phyloP scores from a whole-genome alignment of 2,329 filamentous ascomycete species.

The Penicillium oxalicum region DNA sequence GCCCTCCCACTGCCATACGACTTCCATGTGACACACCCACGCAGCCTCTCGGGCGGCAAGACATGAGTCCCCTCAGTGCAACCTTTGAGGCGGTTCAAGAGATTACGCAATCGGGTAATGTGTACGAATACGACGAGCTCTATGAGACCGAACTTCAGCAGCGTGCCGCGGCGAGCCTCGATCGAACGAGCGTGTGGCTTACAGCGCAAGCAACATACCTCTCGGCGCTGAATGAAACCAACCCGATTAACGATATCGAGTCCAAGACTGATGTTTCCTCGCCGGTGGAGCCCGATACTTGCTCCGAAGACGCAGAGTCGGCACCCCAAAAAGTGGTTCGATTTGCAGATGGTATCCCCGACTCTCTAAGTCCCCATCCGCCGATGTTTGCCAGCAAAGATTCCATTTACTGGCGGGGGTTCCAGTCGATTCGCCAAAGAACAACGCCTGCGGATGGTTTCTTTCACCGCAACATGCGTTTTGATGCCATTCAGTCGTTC shows the following conservation, averaged over 20 bases:
- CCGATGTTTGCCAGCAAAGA: constrained; percentile 52
- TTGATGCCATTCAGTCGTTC: constrained; percentile 80
- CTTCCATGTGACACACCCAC: constrained; percentile 37
- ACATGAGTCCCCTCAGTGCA: constrained; percentile 27
- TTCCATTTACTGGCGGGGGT: constrained; percentile 82
- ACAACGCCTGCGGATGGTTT: constrained; percentile 69
- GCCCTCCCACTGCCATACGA: constrained; percentile 43
- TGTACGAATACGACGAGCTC: constrained; percentile 61
- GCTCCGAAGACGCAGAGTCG: constrained; percentile 15
- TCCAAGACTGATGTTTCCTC: constrained; percentile 14
- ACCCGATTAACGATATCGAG: constrained; percentile 45
- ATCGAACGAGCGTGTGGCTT: constrained; percentile 83
- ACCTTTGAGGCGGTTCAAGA: constrained; percentile 38
- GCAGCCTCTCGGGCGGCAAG: constrained; percentile 18
- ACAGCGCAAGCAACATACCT: constrained; percentile 74
- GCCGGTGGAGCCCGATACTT: constrained; percentile 11
- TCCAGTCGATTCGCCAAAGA: constrained; percentile 65
- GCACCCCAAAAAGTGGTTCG: constrained; percentile 27
- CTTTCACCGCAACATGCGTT: constrained; percentile 75
- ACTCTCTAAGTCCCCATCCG: constrained; percentile 37
- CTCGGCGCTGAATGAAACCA: constrained; percentile 55
- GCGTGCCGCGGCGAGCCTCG: constrained; percentile 65
- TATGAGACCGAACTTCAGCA: constrained; percentile 70
- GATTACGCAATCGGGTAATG: constrained; percentile 54
- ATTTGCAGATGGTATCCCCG: constrained; percentile 29